Base-by-base conservation (phyloP, 2,329 filamentous ascomycete genomes). In the Metarhizium rileyi region DNA sequence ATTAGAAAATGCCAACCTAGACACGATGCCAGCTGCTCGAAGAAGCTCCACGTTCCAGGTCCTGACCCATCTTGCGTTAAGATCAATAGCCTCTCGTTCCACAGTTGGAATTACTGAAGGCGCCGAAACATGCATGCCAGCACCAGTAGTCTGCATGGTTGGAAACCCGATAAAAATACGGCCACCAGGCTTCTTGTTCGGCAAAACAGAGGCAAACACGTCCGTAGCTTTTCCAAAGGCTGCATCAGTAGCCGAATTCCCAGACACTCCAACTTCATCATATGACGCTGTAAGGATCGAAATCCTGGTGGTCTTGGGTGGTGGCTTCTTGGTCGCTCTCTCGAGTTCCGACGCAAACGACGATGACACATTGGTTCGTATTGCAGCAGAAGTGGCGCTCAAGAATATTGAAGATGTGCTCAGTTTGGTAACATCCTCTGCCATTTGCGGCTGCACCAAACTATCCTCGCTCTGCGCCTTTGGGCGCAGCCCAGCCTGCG, bases 131-230 rank as follows among this genome's bases (percentile, higher is more conserved):
- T 98, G 93, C 63, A 94, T 86, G 16, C 91, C 87, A 26, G 91
- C 83, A 49, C 91, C 93, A 0, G 94, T 98, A 0, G 93, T 98
- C 70, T 98, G 93, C 57, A 91, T 90, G 1, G 93, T 98, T 3
- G 93, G 91, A 62, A 98, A 98, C 0, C 93, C 93, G 61, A 98
- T 98, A 61, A 97, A 98, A 49, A 98, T 87, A 48, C 88, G 84
- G 6, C 93, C 93, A 8, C 81, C 80, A 0, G 79, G 78, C 58
- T 87, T 87, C 65, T 90, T 94, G 50, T 80, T 89, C 2, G 93
- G 93, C 5, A 97, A 70, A 1, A 98, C 90, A 1, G 90, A 93
- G 1, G 86, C 80, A 65, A 98, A 96, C 7, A 98, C 83, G 61
- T 95, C 88, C 1, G 78, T 76, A 3, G 80, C 76, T 53, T 83